Percentiles rank a stretch among this genome's conserved stretches.
These are phyloP conservation scores for Quercus robur DNA, from an alignment of 306 rosid genomes.

Conservation along the genomic window DNA sequence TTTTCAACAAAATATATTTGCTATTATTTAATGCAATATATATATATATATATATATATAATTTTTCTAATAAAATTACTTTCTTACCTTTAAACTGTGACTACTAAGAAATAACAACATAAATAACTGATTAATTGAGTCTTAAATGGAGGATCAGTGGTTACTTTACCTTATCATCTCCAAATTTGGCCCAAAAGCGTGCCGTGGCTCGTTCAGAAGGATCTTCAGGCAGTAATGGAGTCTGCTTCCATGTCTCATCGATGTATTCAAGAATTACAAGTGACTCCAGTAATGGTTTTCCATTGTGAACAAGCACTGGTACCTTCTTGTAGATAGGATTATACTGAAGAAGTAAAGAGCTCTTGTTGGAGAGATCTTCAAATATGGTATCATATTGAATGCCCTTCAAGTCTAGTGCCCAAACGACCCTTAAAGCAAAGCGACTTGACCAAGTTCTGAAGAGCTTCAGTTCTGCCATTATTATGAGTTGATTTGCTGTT, in stretches of 20 bases:
- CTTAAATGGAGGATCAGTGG: no score
- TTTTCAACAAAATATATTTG: no score
- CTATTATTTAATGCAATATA: no score
- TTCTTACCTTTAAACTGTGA: no score
- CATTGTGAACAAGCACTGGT: constrained; percentile 35
- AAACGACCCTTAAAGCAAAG: constrained; percentile 24
- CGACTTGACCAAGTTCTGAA: constrained; percentile 33
- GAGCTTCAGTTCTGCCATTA: constrained; percentile 23
- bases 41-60: no score
- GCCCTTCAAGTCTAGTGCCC: constrained; percentile 41
- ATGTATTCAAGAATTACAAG: constrained; percentile 35
- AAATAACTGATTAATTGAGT: no score
- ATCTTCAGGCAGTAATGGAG: constrained; percentile 28
- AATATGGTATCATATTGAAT: constrained; percentile 19
- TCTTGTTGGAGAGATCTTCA: constrained; percentile 39
- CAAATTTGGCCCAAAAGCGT: constrained; percentile 36
- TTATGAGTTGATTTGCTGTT: not conserved
- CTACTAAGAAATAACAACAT: no score
- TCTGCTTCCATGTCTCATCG: constrained; percentile 32
- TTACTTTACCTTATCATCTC: constrained; percentile 15
- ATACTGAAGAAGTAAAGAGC: constrained; percentile 29
- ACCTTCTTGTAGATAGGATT: constrained; percentile 27
- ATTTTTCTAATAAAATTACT: no score
- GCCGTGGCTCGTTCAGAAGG: constrained; percentile 18
- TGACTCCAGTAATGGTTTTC: constrained; percentile 26